Base-by-base conservation (phyloP, 805 yeast genomes). In the Tetrapisispora phaffii region DNA sequence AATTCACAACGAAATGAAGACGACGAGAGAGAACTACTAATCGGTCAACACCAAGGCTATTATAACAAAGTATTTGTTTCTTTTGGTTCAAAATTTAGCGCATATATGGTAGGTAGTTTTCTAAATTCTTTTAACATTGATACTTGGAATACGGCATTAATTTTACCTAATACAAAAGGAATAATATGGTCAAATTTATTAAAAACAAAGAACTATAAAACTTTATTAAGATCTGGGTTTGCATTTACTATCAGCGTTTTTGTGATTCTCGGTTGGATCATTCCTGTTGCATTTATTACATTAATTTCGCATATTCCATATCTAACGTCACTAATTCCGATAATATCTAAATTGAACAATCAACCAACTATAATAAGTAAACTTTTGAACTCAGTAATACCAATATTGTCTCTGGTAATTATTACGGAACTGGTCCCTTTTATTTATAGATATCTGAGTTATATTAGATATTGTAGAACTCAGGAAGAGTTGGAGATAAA, bases 211-310 rank as follows among this genome's bases (percentile, higher is more conserved):
- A 66, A 70, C 19, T 51, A 66, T 49, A 52, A 68, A 2, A 60
- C 58, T 10, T 62, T 65, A 16, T 20, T 70, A 0, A 71, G 78
- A 54, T 63, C 66, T 15, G 57, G 69, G 2, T 33, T 70, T 4
- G 79, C 82, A 0, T 72, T 71, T 23, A 39, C 72, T 3, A 32
- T 75, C 15, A 69, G 79, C 44, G 58, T 76, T 8, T 48, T 70
- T 1, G 65, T 85, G 1, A 79, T 82, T 5, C 49, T 76, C 17
- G 75, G 77, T 1, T 88, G 95, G 81, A 85, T 86, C 1, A 61
- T 87, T 1, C 96, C 96, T 0, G 90, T 87, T 1, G 86, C 95
- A 0, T 71, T 84, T 47, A 78, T 86, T 16, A 88, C 90, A 0
- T 64, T 86, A 26, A 65, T 88, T 0, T 77, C 94, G 0, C 95